These are phyloP conservation scores for Coemansia sp. DNA, from an alignment of 192 early-diverging fungal genomes.

Conservation along the genomic window DNA sequence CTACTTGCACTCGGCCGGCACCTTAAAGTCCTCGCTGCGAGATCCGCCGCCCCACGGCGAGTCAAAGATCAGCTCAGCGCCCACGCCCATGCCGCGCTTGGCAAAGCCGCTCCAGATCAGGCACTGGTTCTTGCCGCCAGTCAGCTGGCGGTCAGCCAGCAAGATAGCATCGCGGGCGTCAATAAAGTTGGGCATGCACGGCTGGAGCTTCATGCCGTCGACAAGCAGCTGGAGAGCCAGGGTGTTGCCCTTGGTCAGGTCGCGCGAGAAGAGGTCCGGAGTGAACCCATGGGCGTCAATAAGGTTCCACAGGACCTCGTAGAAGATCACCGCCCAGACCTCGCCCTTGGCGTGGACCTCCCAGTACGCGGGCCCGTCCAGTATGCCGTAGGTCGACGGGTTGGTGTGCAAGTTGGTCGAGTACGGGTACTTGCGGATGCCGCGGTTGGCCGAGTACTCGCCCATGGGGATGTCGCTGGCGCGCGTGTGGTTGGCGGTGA, in stretches of 20 bases:
- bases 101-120: conserved; percentile 67
- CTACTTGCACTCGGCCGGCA: conserved; percentile 53
- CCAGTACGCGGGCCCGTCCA: conserved; percentile 21
- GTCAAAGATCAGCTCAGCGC: conserved; percentile 62
- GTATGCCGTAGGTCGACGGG: conserved; percentile 41
- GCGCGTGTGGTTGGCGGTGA: conserved; percentile 58
- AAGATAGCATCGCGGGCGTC: conserved; percentile 67
- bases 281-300: conserved; percentile 45
- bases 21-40: conserved; percentile 58
- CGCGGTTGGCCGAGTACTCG: conserved; percentile 30
- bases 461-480: conserved; percentile 25
- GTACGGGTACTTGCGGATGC: conserved; percentile 57
- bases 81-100: conserved; percentile 67
- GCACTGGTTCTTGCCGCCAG: conserved; percentile 61
- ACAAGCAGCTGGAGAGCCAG: conserved; percentile 59
- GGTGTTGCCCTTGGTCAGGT: conserved; percentile 59
- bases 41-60: conserved; percentile 64
- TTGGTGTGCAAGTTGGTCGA: conserved; percentile 41
- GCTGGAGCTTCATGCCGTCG: conserved; percentile 65
- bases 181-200: conserved; percentile 70
- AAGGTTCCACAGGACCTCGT: conserved; percentile 67
- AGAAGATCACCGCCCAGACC: conserved; percentile 64
- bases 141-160: conserved; percentile 59
- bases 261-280: conserved; percentile 23
- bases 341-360: conserved; percentile 66